Evolutionary conservation across 2,329 filamentous ascomycete species (phyloP).

Genomic region (Pseudocercospora pini-densiflorae): DNA sequence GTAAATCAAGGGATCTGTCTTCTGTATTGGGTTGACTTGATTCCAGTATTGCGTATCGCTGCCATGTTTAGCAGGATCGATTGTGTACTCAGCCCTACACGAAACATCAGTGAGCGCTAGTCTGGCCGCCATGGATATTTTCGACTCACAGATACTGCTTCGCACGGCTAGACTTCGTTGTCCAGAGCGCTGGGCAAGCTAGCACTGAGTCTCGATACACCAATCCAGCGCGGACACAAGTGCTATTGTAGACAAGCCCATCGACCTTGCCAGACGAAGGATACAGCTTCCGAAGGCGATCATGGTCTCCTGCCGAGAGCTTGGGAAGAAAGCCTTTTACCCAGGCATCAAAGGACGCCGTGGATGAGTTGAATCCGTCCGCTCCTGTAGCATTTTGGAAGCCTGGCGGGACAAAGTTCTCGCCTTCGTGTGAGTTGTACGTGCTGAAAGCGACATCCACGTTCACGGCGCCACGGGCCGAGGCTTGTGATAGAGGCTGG

Average conservation of each 20-base stretch:
- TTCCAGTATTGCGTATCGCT: conserved; percentile 66
- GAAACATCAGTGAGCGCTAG: background rate
- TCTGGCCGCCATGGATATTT: background rate
- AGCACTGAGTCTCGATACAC: conserved; percentile 64
- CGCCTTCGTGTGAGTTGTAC: conserved; percentile 67
- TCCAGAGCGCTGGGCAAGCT: conserved; percentile 65
- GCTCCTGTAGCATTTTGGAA: conserved; percentile 44
- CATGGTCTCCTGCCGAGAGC: conserved; percentile 48
- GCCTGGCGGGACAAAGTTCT: conserved; percentile 63
- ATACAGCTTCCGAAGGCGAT: conserved; percentile 52
- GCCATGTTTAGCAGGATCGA: conserved; percentile 62
- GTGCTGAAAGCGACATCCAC: conserved; percentile 56
- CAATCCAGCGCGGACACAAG: conserved; percentile 59
- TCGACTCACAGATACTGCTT: conserved; percentile 55
- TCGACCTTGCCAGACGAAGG: conserved; percentile 55
- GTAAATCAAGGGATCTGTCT: conserved; percentile 59
- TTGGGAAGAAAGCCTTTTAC: conserved; percentile 58
- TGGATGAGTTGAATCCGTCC: conserved; percentile 55
- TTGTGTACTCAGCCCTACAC: conserved; percentile 57
- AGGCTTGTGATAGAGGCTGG: conserved; percentile 52
- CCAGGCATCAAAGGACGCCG: conserved; percentile 58
- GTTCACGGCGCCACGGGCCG: conserved; percentile 47
- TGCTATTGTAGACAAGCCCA: conserved; percentile 56
- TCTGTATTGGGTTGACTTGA: conserved; percentile 57
- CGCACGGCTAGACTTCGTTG: conserved; percentile 46